Base-by-base conservation (phyloP, 2,329 filamentous ascomycete genomes). In the Nannizzia gypsea region DNA sequence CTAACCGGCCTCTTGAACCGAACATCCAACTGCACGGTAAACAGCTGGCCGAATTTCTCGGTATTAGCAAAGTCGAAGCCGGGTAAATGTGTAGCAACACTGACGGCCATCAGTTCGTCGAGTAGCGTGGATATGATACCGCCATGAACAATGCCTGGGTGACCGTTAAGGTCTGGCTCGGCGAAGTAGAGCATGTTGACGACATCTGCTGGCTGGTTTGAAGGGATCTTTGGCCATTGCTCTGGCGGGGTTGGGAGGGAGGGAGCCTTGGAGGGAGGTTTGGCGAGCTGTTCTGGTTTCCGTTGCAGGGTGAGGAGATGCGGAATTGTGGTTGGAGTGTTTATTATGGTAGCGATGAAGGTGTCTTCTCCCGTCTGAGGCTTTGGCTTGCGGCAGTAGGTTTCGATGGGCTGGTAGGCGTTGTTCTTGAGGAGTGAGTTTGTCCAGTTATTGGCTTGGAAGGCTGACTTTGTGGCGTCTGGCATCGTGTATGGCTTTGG, bases 31-130 rank as follows among this genome's bases (percentile, higher is more conserved):
- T 75, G 73, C 15, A 69, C 66, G 0, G 75, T 77, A 52, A 70
- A 77, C 22, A 72, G 67, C 54, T 64, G 66, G 0, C 69, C 69
- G 5, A 69, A 67, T 11, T 69, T 66, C 22, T 67, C 65, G 46
- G 63, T 61, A 2, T 64, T 64, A 2, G 61, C 55, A n/a, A 56
- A 38, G 1, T 34, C 26, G 59, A 63, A 60, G 44, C 58, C 44
- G n/a, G 63, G 64, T 8, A 67, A 62, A 64, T 72, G 71, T 26
- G 69, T 62, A 59, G 70, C 68, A 28, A 75, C 68, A 11, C 70
- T 70, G 13, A 74, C 61, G 1, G 73, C 75, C 73, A 77, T 76
- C 24, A 72, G 69, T 65, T 78, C 76, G 60, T 78, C 76, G 24
- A 78, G 68, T 22, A 76, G 60, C 3, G 73, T 73, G 28, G 73